Conservation (phyloP, 306 rosid genomes). For the Castanopsis chinensis region DNA sequence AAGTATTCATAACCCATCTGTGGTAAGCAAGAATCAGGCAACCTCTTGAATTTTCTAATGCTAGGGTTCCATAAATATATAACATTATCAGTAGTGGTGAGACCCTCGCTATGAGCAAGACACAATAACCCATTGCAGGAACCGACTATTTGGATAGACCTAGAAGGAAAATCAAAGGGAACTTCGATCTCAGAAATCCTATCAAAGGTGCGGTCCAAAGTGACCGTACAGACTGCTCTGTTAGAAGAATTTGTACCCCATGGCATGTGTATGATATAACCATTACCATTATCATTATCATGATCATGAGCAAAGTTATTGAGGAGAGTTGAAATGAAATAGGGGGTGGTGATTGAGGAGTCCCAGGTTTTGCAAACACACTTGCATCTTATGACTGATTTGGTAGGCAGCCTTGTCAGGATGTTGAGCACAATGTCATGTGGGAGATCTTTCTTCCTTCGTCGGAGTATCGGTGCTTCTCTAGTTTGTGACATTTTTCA, state of each 20-base stretch:
- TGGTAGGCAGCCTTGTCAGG: background rate
- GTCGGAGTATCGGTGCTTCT: background rate
- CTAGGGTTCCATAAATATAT: background rate
- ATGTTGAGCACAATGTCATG: background rate
- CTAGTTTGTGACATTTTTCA: background rate
- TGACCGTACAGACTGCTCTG: too few species aligned
- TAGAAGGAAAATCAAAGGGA: background rate
- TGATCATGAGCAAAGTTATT: too few species aligned
- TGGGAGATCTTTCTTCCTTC: background rate
- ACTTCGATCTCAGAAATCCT: background rate
- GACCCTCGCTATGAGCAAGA: too few species aligned
- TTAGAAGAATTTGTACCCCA: too few species aligned
- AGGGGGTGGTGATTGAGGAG: background rate
- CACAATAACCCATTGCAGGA: background rate
- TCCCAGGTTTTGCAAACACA: background rate
- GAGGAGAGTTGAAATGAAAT: background rate
- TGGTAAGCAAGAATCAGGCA: background rate
- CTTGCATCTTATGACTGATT: background rate
- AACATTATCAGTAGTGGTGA: too few species aligned
- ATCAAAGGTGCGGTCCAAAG: background rate
- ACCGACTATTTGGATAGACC: background rate
- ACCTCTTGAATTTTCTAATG: background rate
- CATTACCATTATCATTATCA: too few species aligned
- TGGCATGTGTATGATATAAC: too few species aligned
- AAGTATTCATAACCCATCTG: background rate